phyloP scores from a whole-genome alignment of 495 filamentous ascomycete genomes.

The Hypoxylon cercidicola region DNA sequence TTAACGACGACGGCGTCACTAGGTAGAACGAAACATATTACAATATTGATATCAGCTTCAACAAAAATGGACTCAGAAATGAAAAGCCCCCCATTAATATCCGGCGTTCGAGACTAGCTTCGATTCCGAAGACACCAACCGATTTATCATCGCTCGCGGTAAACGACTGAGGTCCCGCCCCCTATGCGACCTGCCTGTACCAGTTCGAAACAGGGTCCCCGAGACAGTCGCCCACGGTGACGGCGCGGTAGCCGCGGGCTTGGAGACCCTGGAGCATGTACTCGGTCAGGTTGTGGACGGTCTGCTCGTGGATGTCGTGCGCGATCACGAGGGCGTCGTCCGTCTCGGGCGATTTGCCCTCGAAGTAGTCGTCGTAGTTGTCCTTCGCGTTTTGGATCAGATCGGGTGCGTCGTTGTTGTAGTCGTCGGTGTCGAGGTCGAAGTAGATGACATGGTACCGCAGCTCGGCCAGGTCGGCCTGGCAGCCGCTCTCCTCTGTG shows the following conservation, averaged over 20 bases:
- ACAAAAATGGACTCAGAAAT: no score
- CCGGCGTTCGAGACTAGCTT: no score
- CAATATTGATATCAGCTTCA: no score
- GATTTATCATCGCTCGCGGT: no score
- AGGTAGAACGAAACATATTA: no score
- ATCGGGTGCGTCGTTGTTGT: slow-evolving; percentile 63
- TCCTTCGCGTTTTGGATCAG: slow-evolving; percentile 71
- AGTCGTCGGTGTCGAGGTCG: slow-evolving; percentile 76
- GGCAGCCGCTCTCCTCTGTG: slow-evolving; percentile 55
- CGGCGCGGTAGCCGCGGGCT: slow-evolving; percentile 60
- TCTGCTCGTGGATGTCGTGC: slow-evolving; percentile 76
- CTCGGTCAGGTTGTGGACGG: slow-evolving; percentile 71
- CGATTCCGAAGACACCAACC: no score
- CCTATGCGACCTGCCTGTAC: slow-evolving; percentile 49
- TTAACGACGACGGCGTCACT: no score
- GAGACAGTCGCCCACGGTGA: slow-evolving; percentile 56
- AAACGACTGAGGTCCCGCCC: neutral
- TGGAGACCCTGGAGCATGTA: slow-evolving; percentile 69
- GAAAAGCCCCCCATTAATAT: no score
- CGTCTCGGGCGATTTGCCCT: slow-evolving; percentile 23
- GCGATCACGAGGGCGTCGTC: slow-evolving; percentile 54
- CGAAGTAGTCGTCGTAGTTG: slow-evolving; percentile 59
- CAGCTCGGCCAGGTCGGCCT: slow-evolving; percentile 60
- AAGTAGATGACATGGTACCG: slow-evolving; percentile 74
- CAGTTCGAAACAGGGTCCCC: slow-evolving; percentile 52